A percentile compares a stretch with the other conserved stretches of the same genome.
These are phyloP conservation scores for Irpex sp. DNA, from an alignment of 1,284 basidiomycete species.

Conservation along the genomic window DNA sequence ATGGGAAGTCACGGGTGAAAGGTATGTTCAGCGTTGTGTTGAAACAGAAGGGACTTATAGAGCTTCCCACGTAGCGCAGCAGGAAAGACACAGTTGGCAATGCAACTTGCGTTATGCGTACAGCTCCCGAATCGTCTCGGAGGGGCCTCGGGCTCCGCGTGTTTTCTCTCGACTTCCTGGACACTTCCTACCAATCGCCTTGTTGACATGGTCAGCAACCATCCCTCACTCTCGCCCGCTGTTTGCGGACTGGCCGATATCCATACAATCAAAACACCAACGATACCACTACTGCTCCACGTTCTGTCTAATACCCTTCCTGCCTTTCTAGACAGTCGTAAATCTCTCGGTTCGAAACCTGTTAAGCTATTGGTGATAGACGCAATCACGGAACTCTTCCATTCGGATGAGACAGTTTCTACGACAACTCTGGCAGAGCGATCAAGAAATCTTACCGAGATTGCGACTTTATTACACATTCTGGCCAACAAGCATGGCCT, in stretches of 20 bases:
- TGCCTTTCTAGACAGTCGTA: slow-evolving; percentile 42
- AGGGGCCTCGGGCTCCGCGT: slow-evolving; percentile 58
- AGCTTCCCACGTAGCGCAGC: slow-evolving; percentile 55
- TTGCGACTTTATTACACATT: slow-evolving; percentile 64
- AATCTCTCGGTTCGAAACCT: slow-evolving; percentile 37
- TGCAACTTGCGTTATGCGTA: slow-evolving; percentile 74
- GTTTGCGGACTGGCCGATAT: slow-evolving; percentile 61
- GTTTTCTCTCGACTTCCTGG: slow-evolving; percentile 74
- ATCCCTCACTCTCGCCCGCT: slow-evolving; percentile 44
- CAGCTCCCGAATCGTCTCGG: slow-evolving; percentile 58
- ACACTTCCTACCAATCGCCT: slow-evolving; percentile 69
- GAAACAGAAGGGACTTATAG: background rate
- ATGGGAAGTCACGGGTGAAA: slow-evolving; percentile 87
- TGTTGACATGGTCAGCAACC: slow-evolving; percentile 47
- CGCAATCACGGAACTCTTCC: slow-evolving; percentile 79
- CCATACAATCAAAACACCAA: slow-evolving; percentile 58
- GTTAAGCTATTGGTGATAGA: slow-evolving; percentile 78
- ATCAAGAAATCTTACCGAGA: slow-evolving; percentile 62
- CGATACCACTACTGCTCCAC: slow-evolving; percentile 62
- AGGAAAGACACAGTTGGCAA: slow-evolving; percentile 84
- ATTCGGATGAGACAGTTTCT: slow-evolving; percentile 51
- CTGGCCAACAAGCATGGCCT: slow-evolving; percentile 62
- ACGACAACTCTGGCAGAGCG: slow-evolving; percentile 63
- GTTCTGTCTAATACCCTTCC: slow-evolving; percentile 67
- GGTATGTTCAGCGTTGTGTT: slow-evolving; percentile 40